phyloP scores from a whole-genome alignment of 345 rosid species.

The Populus alba region DNA sequence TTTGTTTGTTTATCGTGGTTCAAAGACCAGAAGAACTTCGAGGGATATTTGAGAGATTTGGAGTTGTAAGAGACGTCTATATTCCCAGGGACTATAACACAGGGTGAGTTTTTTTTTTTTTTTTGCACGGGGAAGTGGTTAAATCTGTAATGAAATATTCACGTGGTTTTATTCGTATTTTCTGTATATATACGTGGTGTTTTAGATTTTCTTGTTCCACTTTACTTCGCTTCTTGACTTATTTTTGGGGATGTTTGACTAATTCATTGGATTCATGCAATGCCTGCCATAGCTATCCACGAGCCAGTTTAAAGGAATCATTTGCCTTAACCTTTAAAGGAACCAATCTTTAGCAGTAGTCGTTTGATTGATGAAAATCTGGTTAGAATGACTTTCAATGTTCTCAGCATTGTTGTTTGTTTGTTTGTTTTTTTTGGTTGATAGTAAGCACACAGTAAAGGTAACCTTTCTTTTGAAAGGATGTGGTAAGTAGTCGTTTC shows the following conservation, averaged over 20 bases:
- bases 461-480: no score
- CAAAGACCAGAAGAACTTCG: slow-evolving; percentile 90
- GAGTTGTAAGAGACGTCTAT: slow-evolving; percentile 85
- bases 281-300: not conserved
- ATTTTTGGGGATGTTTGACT: not conserved
- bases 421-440: not conserved
- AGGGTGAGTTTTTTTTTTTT: slow-evolving; percentile 51
- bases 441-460: not conserved
- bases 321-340: not conserved
- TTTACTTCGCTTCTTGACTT: not conserved
- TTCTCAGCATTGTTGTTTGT: not conserved
- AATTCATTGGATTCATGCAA: not conserved
- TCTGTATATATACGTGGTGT: not conserved
- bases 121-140: not conserved
- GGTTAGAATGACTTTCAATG: not conserved
- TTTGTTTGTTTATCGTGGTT: not conserved
- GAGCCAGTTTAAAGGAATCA: not conserved
- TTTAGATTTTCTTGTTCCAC: not conserved
- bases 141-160: not conserved
- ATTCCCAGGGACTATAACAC: slow-evolving; percentile 88
- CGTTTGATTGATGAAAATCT: not conserved
- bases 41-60: slow-evolving; percentile 79
- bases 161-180: not conserved
- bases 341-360: not conserved
- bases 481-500: no score